Conservation (phyloP, 169 alveolate species). For the Babesia ovata region DNA sequence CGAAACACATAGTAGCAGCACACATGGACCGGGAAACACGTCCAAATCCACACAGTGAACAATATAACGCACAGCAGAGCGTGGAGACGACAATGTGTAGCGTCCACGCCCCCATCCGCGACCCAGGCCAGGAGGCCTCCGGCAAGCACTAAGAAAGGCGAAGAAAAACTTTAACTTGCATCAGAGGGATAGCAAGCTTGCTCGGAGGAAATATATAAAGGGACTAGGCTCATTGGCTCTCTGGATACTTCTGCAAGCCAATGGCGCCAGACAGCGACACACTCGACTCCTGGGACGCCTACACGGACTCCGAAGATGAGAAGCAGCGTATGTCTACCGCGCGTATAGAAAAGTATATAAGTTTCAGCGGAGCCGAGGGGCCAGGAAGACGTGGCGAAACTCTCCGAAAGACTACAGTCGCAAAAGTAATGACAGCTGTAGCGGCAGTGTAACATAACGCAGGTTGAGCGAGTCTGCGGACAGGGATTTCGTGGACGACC, state of each 20-base stretch:
- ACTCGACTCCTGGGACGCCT: constrained; percentile 65
- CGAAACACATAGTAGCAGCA: background rate
- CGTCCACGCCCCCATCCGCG: background rate
- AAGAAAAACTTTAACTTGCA: background rate
- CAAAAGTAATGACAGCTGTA: constrained; percentile 5
- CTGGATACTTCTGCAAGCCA: background rate
- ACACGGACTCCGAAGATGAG: constrained; percentile 64
- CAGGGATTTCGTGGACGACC: constrained; percentile 52
- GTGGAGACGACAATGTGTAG: background rate
- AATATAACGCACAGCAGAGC: too few species aligned
- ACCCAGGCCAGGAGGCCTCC: too few species aligned
- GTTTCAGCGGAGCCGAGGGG: background rate
- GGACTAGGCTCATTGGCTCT: background rate
- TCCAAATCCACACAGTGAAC: too few species aligned
- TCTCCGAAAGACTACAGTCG: constrained; percentile 9
- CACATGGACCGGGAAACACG: too few species aligned
- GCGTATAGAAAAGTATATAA: background rate
- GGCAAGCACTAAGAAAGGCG: background rate
- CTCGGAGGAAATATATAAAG: background rate
- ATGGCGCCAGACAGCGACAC: constrained; percentile 48
- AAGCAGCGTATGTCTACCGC: constrained; percentile 24
- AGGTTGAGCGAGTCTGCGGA: constrained; percentile 67
- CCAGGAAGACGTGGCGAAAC: constrained; percentile 3
- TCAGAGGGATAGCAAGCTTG: background rate
- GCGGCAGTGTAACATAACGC: background rate